Evolutionary conservation across 805 yeast genomes (phyloP).

Genomic region (Cyberlindnera euphorbiae): DNA sequence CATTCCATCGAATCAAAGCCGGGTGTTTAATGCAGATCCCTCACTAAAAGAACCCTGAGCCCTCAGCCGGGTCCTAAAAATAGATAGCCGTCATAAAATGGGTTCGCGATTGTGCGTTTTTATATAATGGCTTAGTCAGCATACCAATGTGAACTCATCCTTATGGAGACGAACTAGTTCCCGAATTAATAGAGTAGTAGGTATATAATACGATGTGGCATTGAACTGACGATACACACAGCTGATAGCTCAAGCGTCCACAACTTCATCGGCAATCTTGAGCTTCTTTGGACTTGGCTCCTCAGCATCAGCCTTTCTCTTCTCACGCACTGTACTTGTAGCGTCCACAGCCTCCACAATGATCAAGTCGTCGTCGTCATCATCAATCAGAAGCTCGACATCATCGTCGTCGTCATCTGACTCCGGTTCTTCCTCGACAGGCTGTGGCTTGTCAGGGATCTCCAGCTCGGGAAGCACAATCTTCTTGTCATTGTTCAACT

Average conservation of each 20-base stretch:
- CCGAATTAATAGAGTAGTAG: too few relatives aligned
- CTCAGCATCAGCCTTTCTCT: conserved; percentile 19
- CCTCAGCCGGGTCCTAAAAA: too few relatives aligned
- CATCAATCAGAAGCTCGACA: conserved; percentile 14
- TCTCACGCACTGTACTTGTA: conserved; percentile 10
- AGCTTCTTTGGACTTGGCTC: conserved; percentile 10
- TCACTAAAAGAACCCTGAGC: too few relatives aligned
- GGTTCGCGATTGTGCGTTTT: too few relatives aligned
- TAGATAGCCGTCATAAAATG: too few relatives aligned
- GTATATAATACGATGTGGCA: too few relatives aligned
- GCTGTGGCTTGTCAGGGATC: conserved; percentile 26
- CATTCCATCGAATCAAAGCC: too few relatives aligned
- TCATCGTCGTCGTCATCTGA: conserved; percentile 20
- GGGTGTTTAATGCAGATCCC: too few relatives aligned
- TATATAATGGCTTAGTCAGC: neutral
- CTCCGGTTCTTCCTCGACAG: conserved; percentile 19
- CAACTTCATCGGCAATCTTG: conserved; percentile 3
- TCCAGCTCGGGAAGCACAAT: conserved; percentile 30
- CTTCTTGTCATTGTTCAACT: conserved; percentile 19
- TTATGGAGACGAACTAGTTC: too few relatives aligned
- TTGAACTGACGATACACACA: too few relatives aligned
- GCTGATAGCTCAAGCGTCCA: too few relatives aligned
- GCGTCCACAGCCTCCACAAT: conserved; percentile 12
- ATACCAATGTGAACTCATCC: too few relatives aligned
- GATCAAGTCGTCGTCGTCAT: conserved; percentile 20